phyloP scores from a whole-genome alignment of 1,284 basidiomycete genomes.

The Ustanciosporium gigantosporum region DNA sequence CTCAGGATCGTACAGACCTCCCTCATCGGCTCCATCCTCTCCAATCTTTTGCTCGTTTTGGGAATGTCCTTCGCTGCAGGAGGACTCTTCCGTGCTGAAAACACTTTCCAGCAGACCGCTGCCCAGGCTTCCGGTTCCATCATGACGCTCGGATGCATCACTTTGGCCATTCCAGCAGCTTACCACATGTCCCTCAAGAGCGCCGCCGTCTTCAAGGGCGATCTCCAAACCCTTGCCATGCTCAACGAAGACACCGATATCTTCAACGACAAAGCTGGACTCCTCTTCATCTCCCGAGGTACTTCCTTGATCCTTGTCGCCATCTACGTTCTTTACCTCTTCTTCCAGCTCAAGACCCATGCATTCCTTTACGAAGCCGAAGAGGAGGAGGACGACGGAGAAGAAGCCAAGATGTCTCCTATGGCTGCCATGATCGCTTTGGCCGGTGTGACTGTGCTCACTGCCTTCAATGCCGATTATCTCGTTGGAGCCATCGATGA shows the following conservation, averaged over 20 bases:
- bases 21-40: constrained; percentile 56
- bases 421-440: constrained; percentile 52
- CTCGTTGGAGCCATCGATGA: constrained; percentile 62
- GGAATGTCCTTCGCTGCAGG: constrained; percentile 57
- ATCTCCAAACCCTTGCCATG: constrained; percentile 33
- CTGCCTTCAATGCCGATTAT: constrained; percentile 59
- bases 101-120: constrained; percentile 57
- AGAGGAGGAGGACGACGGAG: constrained; percentile 50
- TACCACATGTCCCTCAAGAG: constrained; percentile 65
- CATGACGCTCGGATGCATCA: constrained; percentile 86
- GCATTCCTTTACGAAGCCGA: constrained; percentile 55
- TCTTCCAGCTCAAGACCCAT: constrained; percentile 59
- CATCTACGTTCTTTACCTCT: constrained; percentile 76
- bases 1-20: constrained; percentile 58
- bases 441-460: constrained; percentile 52
- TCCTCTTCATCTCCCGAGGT: constrained; percentile 59
- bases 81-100: constrained; percentile 57
- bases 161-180: constrained; percentile 87
- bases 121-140: constrained; percentile 63
- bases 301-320: constrained; percentile 68
- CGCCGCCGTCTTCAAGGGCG: constrained; percentile 55
- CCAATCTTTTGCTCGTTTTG: constrained; percentile 57
- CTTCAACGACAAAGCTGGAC: constrained; percentile 22
- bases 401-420: constrained; percentile 54
- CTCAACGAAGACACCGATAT: constrained; percentile 14